phyloP scores from a whole-genome alignment of 208 protist species.

The Porcisia deanei region DNA sequence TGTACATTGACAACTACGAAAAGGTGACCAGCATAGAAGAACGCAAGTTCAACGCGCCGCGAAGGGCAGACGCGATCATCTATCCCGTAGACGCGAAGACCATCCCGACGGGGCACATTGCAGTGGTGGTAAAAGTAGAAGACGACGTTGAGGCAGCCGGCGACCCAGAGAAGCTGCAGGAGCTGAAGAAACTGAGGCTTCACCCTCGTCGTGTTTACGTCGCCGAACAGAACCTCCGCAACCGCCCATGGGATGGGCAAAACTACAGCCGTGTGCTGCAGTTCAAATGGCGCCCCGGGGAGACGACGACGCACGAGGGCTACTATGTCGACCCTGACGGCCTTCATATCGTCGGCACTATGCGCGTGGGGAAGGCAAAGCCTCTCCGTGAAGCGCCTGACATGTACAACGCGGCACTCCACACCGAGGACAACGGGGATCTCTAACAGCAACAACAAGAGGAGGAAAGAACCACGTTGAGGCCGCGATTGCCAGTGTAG shows the following conservation, averaged over 20 bases:
- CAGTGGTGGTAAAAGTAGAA: constrained; percentile 63
- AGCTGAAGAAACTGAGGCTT: constrained; percentile 37
- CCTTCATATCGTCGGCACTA: constrained; percentile 32
- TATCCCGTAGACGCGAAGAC: constrained; percentile 17
- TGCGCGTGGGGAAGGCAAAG: constrained; percentile 44
- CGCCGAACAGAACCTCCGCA: constrained; percentile 72
- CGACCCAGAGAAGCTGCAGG: constrained; percentile 30
- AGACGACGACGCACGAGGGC: constrained; percentile 29
- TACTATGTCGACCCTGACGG: constrained; percentile 35
- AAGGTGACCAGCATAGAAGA: constrained; percentile 37
- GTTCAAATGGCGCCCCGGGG: constrained; percentile 44
- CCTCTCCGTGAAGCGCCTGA: constrained; percentile 11
- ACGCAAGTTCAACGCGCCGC: constrained; percentile 46
- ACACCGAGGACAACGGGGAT: constrained; percentile 25
- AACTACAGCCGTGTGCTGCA: constrained; percentile 62
- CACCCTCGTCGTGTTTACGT: constrained; percentile 65
- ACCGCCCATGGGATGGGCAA: constrained; percentile 40
- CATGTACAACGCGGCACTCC: constrained; percentile 27
- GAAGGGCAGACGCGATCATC: constrained; percentile 45
- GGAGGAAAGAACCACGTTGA: neutral
- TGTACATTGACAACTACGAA: constrained; percentile 44
- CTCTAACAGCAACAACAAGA: constrained; percentile 11
- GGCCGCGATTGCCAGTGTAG: neutral
- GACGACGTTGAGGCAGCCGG: constrained; percentile 50
- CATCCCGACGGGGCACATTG: constrained; percentile 40